Conservation (phyloP, 2,329 filamentous ascomycete species). For the Venturia carpophila region DNA sequence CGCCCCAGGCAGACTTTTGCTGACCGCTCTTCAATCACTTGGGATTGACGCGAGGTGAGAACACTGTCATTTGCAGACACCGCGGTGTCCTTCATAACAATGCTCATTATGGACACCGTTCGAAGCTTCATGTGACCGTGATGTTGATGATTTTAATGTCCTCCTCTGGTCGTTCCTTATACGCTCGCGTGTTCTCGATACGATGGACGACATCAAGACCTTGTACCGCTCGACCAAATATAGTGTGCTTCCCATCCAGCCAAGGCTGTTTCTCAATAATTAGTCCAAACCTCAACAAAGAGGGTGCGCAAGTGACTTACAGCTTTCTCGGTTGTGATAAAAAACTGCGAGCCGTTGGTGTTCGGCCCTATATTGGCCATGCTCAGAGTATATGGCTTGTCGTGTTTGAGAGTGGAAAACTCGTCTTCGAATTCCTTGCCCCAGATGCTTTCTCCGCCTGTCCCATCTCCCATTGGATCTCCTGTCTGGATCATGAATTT, state of each 20-base stretch:
- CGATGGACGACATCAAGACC: constrained; percentile 91
- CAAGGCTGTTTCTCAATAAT: constrained; percentile 53
- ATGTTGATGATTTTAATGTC: constrained; percentile 98
- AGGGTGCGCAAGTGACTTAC: constrained; percentile 42
- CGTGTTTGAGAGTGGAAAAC: constrained; percentile 82
- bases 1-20: too few relatives aligned
- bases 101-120: too few relatives aligned
- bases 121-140: constrained; percentile 14
- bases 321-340: constrained; percentile 96
- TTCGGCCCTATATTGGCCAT: constrained; percentile 97
- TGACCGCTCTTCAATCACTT: too few relatives aligned
- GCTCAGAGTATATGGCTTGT: constrained; percentile 91
- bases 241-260: constrained; percentile 92
- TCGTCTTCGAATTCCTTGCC: constrained; percentile 89
- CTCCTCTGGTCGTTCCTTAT: constrained; percentile 89
- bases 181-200: constrained; percentile 84
- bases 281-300: constrained; percentile 22
- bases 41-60: too few relatives aligned
- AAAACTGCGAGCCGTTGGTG: constrained; percentile 95
- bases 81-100: not conserved
- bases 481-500: constrained; percentile 98
- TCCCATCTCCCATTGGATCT: constrained; percentile 81
- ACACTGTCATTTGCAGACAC: not conserved
- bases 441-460: constrained; percentile 87
- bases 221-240: constrained; percentile 84